Evolutionary conservation across 176 grass and related monocot genomes (phyloP).

Genomic region (Cocos nucifera): DNA sequence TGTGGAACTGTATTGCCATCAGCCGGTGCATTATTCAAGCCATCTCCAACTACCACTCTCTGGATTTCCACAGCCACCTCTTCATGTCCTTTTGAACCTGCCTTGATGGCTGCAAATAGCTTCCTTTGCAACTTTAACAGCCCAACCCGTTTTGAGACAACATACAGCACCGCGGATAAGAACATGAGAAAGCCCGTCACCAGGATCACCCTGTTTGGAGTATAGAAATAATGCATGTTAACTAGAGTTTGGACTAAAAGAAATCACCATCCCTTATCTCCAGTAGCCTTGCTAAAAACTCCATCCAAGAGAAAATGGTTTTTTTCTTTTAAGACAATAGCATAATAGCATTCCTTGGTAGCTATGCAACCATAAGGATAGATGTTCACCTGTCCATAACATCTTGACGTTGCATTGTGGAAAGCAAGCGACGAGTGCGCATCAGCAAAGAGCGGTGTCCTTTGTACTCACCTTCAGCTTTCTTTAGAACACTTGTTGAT

Average conservation of each 20-base stretch:
- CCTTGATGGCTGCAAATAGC: conserved; percentile 15
- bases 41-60: background rate
- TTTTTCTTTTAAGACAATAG: too few species aligned
- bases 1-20: conserved; percentile 5
- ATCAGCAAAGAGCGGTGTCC: conserved; percentile 73
- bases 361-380: background rate
- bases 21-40: background rate
- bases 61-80: too few species aligned
- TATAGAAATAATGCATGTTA: too few species aligned
- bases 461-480: conserved; percentile 86
- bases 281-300: too few species aligned
- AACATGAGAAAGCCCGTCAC: conserved; percentile 37
- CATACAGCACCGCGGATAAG: background rate
- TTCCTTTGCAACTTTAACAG: conserved; percentile 75
- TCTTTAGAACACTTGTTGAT: conserved; percentile 57
- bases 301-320: background rate
- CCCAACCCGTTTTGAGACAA: conserved; percentile 23
- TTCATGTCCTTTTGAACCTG: too few species aligned
- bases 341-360: too few species aligned
- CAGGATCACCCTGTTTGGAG: conserved; percentile 49
- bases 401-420: conserved; percentile 63
- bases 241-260: background rate
- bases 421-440: conserved; percentile 40
- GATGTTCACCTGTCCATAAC: conserved; percentile 48
- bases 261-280: too few species aligned